These are phyloP conservation scores for Neurospora sp. DNA, from an alignment of 495 filamentous ascomycete genomes.

Conservation along the genomic window DNA sequence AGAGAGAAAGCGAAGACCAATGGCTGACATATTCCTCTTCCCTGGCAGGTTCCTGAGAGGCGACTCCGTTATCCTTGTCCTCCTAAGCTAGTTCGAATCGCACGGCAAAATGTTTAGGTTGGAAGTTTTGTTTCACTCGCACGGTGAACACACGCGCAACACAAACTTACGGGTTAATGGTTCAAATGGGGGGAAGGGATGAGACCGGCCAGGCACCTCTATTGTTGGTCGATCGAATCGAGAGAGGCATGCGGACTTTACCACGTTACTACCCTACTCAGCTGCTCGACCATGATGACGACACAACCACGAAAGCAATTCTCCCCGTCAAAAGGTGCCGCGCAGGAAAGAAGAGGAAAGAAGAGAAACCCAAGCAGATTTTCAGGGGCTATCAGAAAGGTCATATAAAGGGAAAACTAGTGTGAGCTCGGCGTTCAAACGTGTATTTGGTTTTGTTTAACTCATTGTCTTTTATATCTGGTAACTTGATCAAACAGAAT, in stretches of 20 bases:
- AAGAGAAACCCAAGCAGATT: neutral
- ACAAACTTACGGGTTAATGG: neutral
- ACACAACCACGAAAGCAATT: neutral
- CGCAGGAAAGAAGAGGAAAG: neutral
- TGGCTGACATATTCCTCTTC: slow-evolving; percentile 10
- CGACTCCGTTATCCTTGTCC: slow-evolving; percentile 86
- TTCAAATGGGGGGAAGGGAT: neutral
- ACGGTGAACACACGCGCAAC: neutral
- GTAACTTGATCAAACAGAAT: neutral
- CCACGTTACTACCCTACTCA: neutral
- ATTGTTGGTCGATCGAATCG: neutral
- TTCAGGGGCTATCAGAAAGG: neutral
- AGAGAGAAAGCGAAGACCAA: neutral
- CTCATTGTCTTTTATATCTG: neutral
- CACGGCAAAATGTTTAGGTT: neutral
- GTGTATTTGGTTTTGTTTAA: neutral
- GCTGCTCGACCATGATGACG: neutral
- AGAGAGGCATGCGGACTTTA: neutral
- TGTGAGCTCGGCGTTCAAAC: neutral
- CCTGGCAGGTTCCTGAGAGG: slow-evolving; percentile 74
- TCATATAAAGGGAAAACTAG: neutral
- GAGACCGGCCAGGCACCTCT: neutral
- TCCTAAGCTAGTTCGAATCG: slow-evolving; percentile 54
- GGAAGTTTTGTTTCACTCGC: neutral
- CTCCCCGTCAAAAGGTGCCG: neutral